phyloP scores from a whole-genome alignment of 441 rosid species.

The Lepidium campestre region DNA sequence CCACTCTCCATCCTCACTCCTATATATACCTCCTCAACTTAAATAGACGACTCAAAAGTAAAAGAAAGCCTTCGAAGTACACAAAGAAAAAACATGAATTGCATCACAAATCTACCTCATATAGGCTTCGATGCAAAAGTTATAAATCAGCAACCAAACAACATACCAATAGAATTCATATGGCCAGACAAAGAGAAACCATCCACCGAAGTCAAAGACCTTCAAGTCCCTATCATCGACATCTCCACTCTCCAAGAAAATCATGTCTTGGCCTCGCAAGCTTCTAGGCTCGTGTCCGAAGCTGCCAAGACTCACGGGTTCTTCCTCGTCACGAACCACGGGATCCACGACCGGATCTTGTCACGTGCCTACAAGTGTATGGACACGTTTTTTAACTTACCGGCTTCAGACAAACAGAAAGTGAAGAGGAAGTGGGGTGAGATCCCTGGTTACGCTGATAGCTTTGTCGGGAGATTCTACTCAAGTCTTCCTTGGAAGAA shows the following conservation, averaged over 20 bases:
- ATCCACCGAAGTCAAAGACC: slow-evolving; percentile 25
- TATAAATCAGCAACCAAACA: slow-evolving; percentile 10
- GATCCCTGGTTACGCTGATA: slow-evolving; percentile 44
- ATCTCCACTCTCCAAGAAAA: slow-evolving; percentile 30
- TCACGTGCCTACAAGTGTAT: slow-evolving; percentile 28
- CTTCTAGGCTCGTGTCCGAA: slow-evolving; percentile 29
- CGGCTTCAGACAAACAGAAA: slow-evolving; percentile 33
- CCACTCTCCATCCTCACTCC: too few relatives aligned
- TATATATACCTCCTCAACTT: too few relatives aligned
- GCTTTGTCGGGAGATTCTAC: slow-evolving; percentile 46
- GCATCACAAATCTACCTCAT: too few relatives aligned
- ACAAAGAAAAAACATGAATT: too few relatives aligned
- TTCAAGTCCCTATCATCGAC: slow-evolving; percentile 41
- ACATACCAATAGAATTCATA: slow-evolving; percentile 40
- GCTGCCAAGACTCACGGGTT: slow-evolving; percentile 47
- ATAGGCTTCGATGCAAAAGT: too few relatives aligned
- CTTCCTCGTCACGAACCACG: slow-evolving; percentile 46
- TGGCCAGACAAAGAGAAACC: slow-evolving; percentile 57
- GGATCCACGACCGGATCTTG: slow-evolving; percentile 30
- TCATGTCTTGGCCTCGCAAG: slow-evolving; percentile 8
- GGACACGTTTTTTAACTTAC: slow-evolving; percentile 41
- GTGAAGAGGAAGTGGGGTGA: slow-evolving; percentile 44
- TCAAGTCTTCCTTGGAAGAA: slow-evolving; percentile 59
- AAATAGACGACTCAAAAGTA: too few relatives aligned
- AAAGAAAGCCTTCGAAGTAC: too few relatives aligned